These are phyloP conservation scores for Waltiozyma sp. DNA, from an alignment of 1,139 yeast genomes.

Conservation along the genomic window DNA sequence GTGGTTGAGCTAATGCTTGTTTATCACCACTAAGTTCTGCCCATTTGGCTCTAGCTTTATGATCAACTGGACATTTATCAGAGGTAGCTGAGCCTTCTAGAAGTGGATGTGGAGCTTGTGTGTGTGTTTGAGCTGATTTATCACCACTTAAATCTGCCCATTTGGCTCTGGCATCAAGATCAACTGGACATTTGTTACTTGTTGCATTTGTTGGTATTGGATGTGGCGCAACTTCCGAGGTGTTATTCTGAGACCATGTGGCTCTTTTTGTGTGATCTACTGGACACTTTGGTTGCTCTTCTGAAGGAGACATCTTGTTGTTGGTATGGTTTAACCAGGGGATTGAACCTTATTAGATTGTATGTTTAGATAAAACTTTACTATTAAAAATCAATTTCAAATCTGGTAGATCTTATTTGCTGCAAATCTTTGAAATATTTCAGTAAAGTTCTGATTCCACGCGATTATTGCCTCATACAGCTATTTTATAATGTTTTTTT, in stretches of 20 bases:
- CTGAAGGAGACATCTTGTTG: slow-evolving; percentile 1
- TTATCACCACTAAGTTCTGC: slow-evolving; percentile 8
- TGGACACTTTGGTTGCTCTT: slow-evolving; percentile 40
- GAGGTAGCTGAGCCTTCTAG: slow-evolving; percentile 8
- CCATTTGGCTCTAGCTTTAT: slow-evolving; percentile 40
- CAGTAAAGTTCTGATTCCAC: neutral
- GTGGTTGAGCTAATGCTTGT: slow-evolving; percentile 16
- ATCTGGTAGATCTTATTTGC: neutral
- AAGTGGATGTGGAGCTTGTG: slow-evolving; percentile 14
- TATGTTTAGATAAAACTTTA: too few relatives aligned
- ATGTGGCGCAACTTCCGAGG: slow-evolving; percentile 14
- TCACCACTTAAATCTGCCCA: slow-evolving; percentile 27
- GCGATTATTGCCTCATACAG: neutral
- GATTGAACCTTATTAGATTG: too few relatives aligned
- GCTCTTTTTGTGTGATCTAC: slow-evolving; percentile 54
- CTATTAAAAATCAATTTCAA: neutral
- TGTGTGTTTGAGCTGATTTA: slow-evolving; percentile 12
- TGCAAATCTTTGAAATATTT: neutral
- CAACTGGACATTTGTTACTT: slow-evolving; percentile 38
- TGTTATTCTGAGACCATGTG: slow-evolving; percentile 38
- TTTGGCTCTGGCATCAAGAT: slow-evolving; percentile 35
- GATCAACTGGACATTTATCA: slow-evolving; percentile 42
- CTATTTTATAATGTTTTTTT: too few relatives aligned
- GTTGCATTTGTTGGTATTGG: slow-evolving; percentile 10
- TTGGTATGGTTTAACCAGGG: neutral